A percentile compares a stretch with the other conserved stretches of the same genome.
Conservation (phyloP, 257 asterid species). For the Rhazya stricta region DNA sequence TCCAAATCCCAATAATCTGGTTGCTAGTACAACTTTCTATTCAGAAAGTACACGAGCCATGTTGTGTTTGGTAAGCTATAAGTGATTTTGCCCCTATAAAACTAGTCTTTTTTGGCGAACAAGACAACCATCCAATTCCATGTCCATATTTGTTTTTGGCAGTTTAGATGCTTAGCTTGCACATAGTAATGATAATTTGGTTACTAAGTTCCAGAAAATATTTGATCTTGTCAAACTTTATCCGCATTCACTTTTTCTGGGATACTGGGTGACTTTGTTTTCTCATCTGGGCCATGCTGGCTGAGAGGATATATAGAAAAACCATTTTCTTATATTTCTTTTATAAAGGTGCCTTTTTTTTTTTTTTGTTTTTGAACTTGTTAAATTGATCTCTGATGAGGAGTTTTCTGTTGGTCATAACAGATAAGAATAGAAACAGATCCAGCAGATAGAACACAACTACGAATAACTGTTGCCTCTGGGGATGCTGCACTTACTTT, state of each 20-base stretch:
- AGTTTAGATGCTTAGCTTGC: not conserved
- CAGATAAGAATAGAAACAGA: conserved; percentile 93
- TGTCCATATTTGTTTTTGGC: not conserved
- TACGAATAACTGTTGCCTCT: conserved; percentile 83
- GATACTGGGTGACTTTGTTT: not conserved
- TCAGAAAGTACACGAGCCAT: conserved; percentile 88
- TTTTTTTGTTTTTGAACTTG: not conserved
- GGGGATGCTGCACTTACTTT: conserved; percentile 79
- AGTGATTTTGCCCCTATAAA: not conserved
- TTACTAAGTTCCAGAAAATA: not conserved
- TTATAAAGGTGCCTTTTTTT: not conserved
- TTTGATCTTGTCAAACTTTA: not conserved
- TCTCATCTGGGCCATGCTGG: not conserved
- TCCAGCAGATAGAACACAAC: conserved; percentile 92
- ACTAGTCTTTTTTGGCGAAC: not conserved
- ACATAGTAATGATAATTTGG: not conserved
- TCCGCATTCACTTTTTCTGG: not conserved
- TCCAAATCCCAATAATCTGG: conserved; percentile 83
- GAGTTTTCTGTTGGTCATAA: conserved; percentile 8
- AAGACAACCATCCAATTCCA: not conserved
- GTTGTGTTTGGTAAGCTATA: conserved; percentile 81
- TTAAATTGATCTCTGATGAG: not conserved
- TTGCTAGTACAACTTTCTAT: conserved; percentile 81
- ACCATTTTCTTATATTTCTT: not conserved
- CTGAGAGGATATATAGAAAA: not conserved